Conservation (phyloP, 805 yeast species). For the Yarrowia sp. region DNA sequence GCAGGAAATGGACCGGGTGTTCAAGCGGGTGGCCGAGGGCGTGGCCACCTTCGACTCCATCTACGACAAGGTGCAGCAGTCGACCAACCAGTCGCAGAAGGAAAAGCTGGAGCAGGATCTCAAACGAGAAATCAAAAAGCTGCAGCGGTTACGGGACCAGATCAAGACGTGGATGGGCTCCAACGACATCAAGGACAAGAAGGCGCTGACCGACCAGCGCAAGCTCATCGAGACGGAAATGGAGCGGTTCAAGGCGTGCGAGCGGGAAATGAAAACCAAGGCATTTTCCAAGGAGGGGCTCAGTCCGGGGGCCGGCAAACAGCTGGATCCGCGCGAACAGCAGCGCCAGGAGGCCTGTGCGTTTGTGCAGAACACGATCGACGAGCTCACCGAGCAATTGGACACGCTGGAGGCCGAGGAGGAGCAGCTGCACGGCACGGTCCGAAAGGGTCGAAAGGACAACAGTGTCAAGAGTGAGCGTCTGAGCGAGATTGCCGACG, state of each 20-base stretch:
- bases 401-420: slow-evolving; percentile 79
- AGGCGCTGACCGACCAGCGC: slow-evolving; percentile 77
- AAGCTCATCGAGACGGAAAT: slow-evolving; percentile 69
- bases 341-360: slow-evolving; percentile 76
- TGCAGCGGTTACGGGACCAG: slow-evolving; percentile 93
- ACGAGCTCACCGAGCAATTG: slow-evolving; percentile 79
- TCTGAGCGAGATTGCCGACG: slow-evolving; percentile 66
- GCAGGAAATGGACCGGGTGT: slow-evolving; percentile 86
- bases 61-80: slow-evolving; percentile 80
- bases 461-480: slow-evolving; percentile 58
- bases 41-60: slow-evolving; percentile 81
- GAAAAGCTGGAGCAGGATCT: slow-evolving; percentile 89
- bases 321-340: slow-evolving; percentile 78
- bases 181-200: slow-evolving; percentile 89
- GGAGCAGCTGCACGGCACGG: slow-evolving; percentile 59
- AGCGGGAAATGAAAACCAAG: slow-evolving; percentile 89
- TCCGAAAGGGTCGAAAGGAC: slow-evolving; percentile 68
- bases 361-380: slow-evolving; percentile 74
- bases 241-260: slow-evolving; percentile 96
- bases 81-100: slow-evolving; percentile 86
- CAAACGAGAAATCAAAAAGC: slow-evolving; percentile 92
- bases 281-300: slow-evolving; percentile 94
- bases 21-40: slow-evolving; percentile 93
- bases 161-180: slow-evolving; percentile 94
- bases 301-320: slow-evolving; percentile 61